Evolutionary conservation across 805 yeast genomes (phyloP).

Genomic region (Lipomyces lipofer): DNA sequence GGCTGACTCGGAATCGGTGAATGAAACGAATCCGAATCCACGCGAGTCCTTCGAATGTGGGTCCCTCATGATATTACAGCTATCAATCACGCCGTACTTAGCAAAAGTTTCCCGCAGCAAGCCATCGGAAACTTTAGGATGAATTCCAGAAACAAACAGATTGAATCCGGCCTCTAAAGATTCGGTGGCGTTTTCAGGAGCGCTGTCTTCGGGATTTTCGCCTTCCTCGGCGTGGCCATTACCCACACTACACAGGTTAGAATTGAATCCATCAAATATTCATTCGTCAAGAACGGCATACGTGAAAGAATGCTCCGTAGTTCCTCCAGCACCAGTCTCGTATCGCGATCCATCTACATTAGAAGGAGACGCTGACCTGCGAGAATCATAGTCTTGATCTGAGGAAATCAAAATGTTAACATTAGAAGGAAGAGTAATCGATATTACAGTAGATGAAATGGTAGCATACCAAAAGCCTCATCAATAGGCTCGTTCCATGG

Average conservation of each 20-base stretch:
- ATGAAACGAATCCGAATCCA: conserved; percentile 56
- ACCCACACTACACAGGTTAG: background rate
- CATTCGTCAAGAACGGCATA: background rate
- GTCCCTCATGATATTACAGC: conserved; percentile 48
- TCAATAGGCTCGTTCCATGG: too few relatives aligned
- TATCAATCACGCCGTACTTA: conserved; percentile 36
- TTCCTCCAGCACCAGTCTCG: background rate
- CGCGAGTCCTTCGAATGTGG: conserved; percentile 47
- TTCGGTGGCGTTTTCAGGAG: too few relatives aligned
- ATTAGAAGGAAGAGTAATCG: too few relatives aligned
- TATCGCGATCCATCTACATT: conserved; percentile 9
- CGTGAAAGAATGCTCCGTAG: background rate
- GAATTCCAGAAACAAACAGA: conserved; percentile 40
- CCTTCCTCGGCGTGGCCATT: background rate
- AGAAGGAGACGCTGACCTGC: conserved; percentile 4
- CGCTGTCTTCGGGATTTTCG: background rate
- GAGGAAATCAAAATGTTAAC: too few relatives aligned
- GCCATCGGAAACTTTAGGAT: conserved; percentile 36
- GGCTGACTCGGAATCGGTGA: conserved; percentile 47
- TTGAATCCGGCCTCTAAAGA: conserved; percentile 28
- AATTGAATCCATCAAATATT: background rate
- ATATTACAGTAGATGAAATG: too few relatives aligned
- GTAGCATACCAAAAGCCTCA: too few relatives aligned
- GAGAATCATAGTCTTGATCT: conserved; percentile 3
- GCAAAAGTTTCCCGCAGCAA: conserved; percentile 36